Percentiles rank a stretch among this genome's conserved stretches.
These are phyloP conservation scores for Piper betle DNA, from an alignment of 164 flowering plant genomes.

Conservation along the genomic window DNA sequence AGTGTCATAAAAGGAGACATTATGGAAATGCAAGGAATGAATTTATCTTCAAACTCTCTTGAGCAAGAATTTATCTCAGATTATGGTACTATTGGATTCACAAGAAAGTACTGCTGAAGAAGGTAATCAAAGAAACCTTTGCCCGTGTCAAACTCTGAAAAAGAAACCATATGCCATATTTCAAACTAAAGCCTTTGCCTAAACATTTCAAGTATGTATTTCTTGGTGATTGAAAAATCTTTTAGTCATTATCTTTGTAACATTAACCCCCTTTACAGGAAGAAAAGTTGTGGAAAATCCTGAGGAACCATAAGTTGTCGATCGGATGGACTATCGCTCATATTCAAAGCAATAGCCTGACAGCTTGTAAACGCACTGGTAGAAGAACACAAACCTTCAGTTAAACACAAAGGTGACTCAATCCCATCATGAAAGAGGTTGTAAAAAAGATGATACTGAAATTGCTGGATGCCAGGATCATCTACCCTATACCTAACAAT, in stretches of 20 bases:
- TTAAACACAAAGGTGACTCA: background rate
- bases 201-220: too few relatives aligned
- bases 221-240: too few relatives aligned
- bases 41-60: background rate
- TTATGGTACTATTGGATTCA: too few relatives aligned
- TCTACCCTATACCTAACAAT: conserved; percentile 8
- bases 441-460: background rate
- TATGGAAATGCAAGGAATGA: background rate
- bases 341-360: background rate
- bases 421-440: background rate
- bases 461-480: background rate
- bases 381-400: background rate
- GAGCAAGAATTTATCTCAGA: background rate
- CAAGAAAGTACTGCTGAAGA: background rate
- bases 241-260: background rate
- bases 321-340: background rate
- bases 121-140: background rate
- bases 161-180: background rate
- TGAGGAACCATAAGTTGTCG: background rate
- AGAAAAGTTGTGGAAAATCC: background rate
- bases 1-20: background rate
- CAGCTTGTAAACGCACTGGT: background rate
- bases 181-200: too few relatives aligned
- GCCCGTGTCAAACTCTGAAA: background rate
- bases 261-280: background rate